Conservation (phyloP, 805 yeast species). For the Isabelozyma heimii region DNA sequence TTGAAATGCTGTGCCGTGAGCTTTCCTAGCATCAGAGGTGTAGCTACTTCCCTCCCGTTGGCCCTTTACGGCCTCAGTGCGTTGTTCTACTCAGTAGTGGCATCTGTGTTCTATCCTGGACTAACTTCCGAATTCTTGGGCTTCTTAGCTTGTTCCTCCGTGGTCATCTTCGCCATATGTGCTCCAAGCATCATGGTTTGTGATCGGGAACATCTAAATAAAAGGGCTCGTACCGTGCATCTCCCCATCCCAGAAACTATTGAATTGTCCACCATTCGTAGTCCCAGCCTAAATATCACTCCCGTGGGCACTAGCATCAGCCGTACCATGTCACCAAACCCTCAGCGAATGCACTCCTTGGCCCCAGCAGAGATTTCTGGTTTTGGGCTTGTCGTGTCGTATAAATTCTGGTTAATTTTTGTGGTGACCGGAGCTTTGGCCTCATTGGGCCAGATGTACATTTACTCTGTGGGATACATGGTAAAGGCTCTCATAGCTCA, state of each 20-base stretch:
- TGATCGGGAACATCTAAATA: conserved; percentile 29
- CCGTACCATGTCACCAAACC: background rate
- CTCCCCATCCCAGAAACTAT: background rate
- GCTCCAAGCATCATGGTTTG: conserved; percentile 45
- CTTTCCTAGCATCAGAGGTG: conserved; percentile 65
- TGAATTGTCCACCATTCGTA: background rate
- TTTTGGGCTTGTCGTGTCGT: conserved; percentile 14
- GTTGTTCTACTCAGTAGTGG: conserved; percentile 57
- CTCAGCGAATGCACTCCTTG: background rate
- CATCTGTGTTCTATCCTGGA: conserved; percentile 52
- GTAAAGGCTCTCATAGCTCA: conserved; percentile 34
- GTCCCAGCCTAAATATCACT: too few relatives aligned
- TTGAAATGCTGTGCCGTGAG: conserved; percentile 72
- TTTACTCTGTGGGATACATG: conserved; percentile 45
- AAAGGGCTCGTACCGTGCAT: conserved; percentile 2
- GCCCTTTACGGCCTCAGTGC: conserved; percentile 77
- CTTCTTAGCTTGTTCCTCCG: conserved; percentile 41
- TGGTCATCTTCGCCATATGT: conserved; percentile 41
- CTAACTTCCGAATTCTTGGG: conserved; percentile 55
- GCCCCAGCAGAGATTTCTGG: conserved; percentile 9
- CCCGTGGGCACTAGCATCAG: background rate
- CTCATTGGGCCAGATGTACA: conserved; percentile 46
- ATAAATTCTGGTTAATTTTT: conserved; percentile 39
- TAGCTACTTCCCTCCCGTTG: conserved; percentile 74
- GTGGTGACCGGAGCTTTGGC: conserved; percentile 38